Conservation (phyloP, 495 filamentous ascomycete genomes). For the Penicillium nucicola region DNA sequence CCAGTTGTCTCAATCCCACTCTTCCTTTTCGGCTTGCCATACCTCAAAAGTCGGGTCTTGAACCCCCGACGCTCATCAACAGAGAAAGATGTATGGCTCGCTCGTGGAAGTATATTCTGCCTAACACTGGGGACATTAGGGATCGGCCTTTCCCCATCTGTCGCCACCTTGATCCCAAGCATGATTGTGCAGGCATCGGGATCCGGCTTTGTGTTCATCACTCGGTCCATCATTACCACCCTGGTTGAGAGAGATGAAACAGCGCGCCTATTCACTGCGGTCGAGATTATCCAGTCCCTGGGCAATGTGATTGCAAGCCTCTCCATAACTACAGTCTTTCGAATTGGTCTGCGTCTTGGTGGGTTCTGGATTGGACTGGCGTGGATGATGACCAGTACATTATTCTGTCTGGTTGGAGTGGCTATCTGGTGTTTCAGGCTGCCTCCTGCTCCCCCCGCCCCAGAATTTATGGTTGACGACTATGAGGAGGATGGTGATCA, state of each 20-base stretch:
- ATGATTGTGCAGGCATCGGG: conserved; percentile 49
- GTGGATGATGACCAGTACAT: conserved; percentile 48
- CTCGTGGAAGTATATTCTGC: conserved; percentile 44
- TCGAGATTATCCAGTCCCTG: conserved; percentile 54
- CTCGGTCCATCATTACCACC: conserved; percentile 50
- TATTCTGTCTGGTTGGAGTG: conserved; percentile 37
- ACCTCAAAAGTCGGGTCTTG: conserved; percentile 17
- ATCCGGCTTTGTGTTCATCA: conserved; percentile 41
- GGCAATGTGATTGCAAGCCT: conserved; percentile 54
- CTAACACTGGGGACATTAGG: conserved; percentile 44
- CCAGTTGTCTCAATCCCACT: conserved; percentile 49
- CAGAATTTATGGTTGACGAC: conserved; percentile 25
- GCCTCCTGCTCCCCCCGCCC: conserved; percentile 18
- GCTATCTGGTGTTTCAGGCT: conserved; percentile 38
- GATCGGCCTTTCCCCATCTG: conserved; percentile 41
- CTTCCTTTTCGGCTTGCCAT: conserved; percentile 49
- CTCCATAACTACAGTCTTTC: conserved; percentile 52
- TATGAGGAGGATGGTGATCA: conserved; percentile 17
- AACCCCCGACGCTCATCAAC: conserved; percentile 22
- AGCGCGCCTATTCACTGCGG: conserved; percentile 53
- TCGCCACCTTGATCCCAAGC: conserved; percentile 40
- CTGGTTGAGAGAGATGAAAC: conserved; percentile 52
- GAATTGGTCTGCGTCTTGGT: conserved; percentile 44
- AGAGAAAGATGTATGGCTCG: conserved; percentile 51
- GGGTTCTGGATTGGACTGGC: conserved; percentile 53